Percentiles rank a stretch among this genome's conserved stretches.
phyloP scores from a whole-genome alignment of 208 protist species.

The Tetramitus jugosus region DNA sequence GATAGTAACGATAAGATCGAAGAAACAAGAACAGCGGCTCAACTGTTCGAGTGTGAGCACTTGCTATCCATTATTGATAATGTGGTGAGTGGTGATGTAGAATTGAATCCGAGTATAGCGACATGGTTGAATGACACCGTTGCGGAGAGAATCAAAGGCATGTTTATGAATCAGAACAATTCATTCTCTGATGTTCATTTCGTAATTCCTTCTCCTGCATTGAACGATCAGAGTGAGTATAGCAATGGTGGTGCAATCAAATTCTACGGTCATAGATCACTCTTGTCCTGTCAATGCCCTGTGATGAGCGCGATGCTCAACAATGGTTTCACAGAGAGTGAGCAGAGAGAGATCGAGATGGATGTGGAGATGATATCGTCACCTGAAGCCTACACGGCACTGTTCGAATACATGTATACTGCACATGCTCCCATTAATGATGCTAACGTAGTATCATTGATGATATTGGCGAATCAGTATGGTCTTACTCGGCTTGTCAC shows the following conservation, averaged over 20 bases:
- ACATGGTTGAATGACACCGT: not conserved
- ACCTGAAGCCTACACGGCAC: not conserved
- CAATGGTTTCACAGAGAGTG: not conserved
- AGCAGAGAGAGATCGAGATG: not conserved
- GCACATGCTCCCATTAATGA: not conserved
- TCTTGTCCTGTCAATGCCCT: not conserved
- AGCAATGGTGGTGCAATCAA: not conserved
- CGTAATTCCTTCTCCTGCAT: not conserved
- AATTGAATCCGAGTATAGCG: slow-evolving; percentile 7
- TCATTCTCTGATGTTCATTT: no score
- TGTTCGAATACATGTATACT: slow-evolving; percentile 19
- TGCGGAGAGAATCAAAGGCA: not conserved
- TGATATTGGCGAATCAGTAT: not conserved
- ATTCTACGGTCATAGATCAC: not conserved
- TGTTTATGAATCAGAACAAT: not conserved
- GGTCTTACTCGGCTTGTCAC: not conserved
- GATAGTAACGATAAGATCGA: not conserved
- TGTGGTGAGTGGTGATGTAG: not conserved
- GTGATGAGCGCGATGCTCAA: not conserved
- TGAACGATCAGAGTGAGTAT: not conserved
- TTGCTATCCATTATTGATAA: not conserved
- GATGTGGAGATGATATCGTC: no score
- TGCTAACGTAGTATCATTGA: not conserved
- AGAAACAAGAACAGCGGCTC: not conserved
- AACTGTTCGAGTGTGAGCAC: not conserved